phyloP scores from a whole-genome alignment of 768 basidiomycete genomes.

The Collybia nuda region DNA sequence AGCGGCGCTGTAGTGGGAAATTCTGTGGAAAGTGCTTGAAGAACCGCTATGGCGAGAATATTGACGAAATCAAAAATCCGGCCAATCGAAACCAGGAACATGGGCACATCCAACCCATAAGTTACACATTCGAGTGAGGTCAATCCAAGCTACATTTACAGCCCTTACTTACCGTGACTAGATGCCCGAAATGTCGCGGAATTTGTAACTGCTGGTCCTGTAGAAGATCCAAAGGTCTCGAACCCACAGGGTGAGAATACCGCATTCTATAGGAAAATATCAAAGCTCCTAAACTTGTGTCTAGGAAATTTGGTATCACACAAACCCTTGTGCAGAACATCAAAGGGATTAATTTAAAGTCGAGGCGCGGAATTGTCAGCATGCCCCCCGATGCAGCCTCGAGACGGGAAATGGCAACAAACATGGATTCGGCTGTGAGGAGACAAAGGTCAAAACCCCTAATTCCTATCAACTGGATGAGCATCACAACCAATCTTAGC shows the following conservation, averaged over 20 bases:
- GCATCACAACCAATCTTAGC: slow-evolving; percentile 40
- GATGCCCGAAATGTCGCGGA: slow-evolving; percentile 69
- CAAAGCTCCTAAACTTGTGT: too few relatives aligned
- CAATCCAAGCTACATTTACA: background rate
- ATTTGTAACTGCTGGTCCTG: slow-evolving; percentile 69
- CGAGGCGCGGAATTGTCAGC: background rate
- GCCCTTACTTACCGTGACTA: slow-evolving; percentile 20
- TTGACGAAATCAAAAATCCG: slow-evolving; percentile 38
- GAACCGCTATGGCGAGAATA: slow-evolving; percentile 62
- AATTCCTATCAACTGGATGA: slow-evolving; percentile 43
- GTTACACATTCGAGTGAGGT: slow-evolving; percentile 55
- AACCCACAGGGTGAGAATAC: slow-evolving; percentile 54
- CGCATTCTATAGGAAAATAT: background rate
- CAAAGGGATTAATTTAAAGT: slow-evolving; percentile 4
- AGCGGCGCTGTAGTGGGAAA: slow-evolving; percentile 51
- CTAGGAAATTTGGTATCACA: too few relatives aligned
- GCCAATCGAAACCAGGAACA: slow-evolving; percentile 9
- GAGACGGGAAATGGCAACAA: too few relatives aligned
- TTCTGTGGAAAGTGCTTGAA: slow-evolving; percentile 68
- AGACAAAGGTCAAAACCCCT: too few relatives aligned
- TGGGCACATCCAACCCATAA: slow-evolving; percentile 22
- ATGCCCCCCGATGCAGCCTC: too few relatives aligned
- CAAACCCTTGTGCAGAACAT: background rate
- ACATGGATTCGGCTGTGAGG: too few relatives aligned
- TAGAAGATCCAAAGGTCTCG: slow-evolving; percentile 61